Conservation (phyloP, 768 basidiomycete species). For the Hygrophorus russula region DNA sequence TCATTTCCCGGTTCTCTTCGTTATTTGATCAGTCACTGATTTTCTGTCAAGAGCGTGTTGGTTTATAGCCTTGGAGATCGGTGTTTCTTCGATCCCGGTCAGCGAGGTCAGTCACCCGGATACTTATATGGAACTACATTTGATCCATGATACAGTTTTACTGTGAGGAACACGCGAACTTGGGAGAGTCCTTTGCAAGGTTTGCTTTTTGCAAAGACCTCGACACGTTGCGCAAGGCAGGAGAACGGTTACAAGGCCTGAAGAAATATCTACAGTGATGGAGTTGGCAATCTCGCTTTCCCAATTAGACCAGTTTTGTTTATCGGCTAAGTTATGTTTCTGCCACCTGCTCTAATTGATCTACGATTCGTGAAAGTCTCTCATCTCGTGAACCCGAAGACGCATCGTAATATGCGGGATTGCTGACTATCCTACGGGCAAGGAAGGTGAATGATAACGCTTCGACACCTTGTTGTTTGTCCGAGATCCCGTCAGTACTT, state of each 20-base stretch:
- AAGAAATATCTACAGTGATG: slow-evolving; percentile 40
- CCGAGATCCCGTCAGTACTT: slow-evolving; percentile 24
- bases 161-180: slow-evolving; percentile 72
- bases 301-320: no score
- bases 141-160: slow-evolving; percentile 56
- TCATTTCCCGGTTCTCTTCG: background rate
- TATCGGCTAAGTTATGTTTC: background rate
- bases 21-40: slow-evolving; percentile 6
- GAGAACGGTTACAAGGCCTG: slow-evolving; percentile 66
- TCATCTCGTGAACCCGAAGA: slow-evolving; percentile 32
- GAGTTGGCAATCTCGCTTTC: background rate
- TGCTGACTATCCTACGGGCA: slow-evolving; percentile 53
- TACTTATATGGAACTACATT: background rate
- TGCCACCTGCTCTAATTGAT: slow-evolving; percentile 27
- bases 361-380: slow-evolving; percentile 61
- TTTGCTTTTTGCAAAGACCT: slow-evolving; percentile 97
- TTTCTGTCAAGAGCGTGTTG: slow-evolving; percentile 61
- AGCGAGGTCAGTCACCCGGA: slow-evolving; percentile 58
- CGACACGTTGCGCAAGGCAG: slow-evolving; percentile 74
- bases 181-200: slow-evolving; percentile 79
- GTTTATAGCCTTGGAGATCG: slow-evolving; percentile 87
- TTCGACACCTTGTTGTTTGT: slow-evolving; percentile 65
- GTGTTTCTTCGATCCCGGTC: slow-evolving; percentile 89
- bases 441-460: slow-evolving; percentile 76
- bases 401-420: slow-evolving; percentile 80